These are phyloP conservation scores for Jatropha curcas DNA, from an alignment of 345 rosid genomes.

Conservation along the genomic window DNA sequence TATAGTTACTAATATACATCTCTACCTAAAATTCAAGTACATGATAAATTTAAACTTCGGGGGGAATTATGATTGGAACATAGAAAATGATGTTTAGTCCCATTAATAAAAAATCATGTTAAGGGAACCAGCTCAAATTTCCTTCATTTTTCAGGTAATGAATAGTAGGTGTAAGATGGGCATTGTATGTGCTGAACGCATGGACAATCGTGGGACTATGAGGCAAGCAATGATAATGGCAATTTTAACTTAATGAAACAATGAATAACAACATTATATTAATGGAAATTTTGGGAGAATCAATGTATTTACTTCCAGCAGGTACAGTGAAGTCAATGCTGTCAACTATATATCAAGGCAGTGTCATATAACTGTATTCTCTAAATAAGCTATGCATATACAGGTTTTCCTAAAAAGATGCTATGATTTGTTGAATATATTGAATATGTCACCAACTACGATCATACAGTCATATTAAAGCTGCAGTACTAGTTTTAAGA, in stretches of 20 bases:
- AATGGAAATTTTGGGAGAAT: not conserved
- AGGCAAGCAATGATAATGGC: not conserved
- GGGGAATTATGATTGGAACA: constrained; percentile 1
- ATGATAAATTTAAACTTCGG: constrained; percentile 1
- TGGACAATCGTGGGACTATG: not conserved
- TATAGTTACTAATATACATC: constrained; percentile 10
- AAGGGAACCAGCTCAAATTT: not conserved
- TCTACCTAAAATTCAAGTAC: constrained; percentile 9
- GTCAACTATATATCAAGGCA: constrained; percentile 2
- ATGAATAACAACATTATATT: not conserved
- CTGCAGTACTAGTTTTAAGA: not conserved
- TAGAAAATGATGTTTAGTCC: not conserved
- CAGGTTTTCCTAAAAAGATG: not conserved
- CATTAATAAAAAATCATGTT: not conserved
- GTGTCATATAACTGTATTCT: not conserved
- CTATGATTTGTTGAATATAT: not conserved
- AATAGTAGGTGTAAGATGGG: not conserved
- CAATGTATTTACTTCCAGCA: not conserved
- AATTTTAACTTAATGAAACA: not conserved
- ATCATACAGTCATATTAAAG: not conserved
- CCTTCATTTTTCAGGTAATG: not conserved
- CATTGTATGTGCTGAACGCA: constrained; percentile 1
- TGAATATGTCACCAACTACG: not conserved
- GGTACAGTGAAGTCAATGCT: not conserved
- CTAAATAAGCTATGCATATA: constrained; percentile 1